These are phyloP conservation scores for Incumbomyces lentus DNA, from an alignment of 2,329 filamentous ascomycete species.

Conservation along the genomic window DNA sequence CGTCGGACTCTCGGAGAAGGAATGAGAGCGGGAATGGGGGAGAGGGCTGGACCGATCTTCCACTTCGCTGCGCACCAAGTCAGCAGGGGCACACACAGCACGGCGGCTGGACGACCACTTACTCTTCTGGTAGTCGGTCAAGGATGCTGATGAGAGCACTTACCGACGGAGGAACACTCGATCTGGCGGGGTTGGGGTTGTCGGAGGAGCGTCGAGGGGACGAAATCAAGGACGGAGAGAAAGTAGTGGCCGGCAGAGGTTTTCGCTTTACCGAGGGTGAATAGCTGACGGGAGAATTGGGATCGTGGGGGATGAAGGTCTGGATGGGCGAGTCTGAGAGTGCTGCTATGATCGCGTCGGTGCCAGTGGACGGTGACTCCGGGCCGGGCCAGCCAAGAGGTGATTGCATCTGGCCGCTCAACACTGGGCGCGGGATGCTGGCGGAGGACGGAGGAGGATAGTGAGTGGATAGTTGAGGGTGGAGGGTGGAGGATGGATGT, in stretches of 20 bases:
- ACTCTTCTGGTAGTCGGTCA: constrained; percentile 6
- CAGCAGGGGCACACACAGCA: background rate
- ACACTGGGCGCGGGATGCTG: too few relatives aligned
- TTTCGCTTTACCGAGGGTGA: constrained; percentile 37
- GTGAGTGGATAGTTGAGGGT: too few relatives aligned
- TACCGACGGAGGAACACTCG: background rate
- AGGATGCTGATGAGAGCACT: constrained; percentile 1
- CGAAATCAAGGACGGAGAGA: constrained; percentile 28
- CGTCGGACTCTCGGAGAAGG: constrained; percentile 1
- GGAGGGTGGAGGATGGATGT: too few relatives aligned
- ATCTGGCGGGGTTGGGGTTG: background rate
- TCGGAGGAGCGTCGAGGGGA: background rate
- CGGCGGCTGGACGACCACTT: constrained; percentile 7
- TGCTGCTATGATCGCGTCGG: constrained; percentile 2
- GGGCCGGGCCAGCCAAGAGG: background rate
- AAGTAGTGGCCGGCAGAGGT: constrained; percentile 42
- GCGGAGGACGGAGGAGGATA: too few relatives aligned
- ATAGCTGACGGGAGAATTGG: background rate
- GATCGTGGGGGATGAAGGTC: constrained; percentile 9
- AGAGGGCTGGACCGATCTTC: background rate
- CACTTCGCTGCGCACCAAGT: background rate
- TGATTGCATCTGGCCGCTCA: constrained; percentile 1
- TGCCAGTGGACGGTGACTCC: background rate
- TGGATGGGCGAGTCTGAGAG: constrained; percentile 16
- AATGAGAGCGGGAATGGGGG: background rate